Evolutionary conservation across 108 stramenopile species (phyloP), one percentile per base, ranked within the genome.

Genomic region (Skeletonema tropicum): DNA sequence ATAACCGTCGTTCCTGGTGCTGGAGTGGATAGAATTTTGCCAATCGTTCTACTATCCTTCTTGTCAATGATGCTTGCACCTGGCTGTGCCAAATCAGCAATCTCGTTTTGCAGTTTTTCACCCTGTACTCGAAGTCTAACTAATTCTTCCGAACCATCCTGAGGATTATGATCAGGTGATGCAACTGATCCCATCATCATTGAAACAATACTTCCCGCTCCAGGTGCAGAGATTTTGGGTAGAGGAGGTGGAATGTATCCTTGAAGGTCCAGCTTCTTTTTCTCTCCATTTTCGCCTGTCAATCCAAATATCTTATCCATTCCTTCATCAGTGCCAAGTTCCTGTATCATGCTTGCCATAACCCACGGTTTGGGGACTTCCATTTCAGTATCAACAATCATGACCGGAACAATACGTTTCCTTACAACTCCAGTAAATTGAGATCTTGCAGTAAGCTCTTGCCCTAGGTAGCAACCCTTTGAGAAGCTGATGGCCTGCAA

Each of bases 391-490:
- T 91, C 88, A 33, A 86, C 68, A 39, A 97, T 64, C 64, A 95
- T 68, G 12, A 98, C 64, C 0, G 98, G 97, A 74, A 98, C 66
- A 66, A 98, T 74, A 17, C 98, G 88, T 77, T 98, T 98, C 41
- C 98, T 89, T 19, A 99, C 73, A 15, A 89, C 86, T 59, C 98
- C 98, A 64, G 95, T 96, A 75, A 87, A 95, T 57, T 97, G 92
- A 0, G 97, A 94, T 14, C 99, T 79, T 3, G 99, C 99, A 6
- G 97, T 97, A 45, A 99, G 75, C 73, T 99, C 99, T 75, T 99
- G 99, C 35, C 99, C 99, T 1, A 98, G 48, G 82, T 99, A 99
- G 83, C 99, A 99, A 9, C 99, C 99, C 79, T 99, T 99, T 64
- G 75, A 52, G 74, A 98, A 99, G 39, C 80, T 84, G 25, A 98